Evolutionary conservation across 2,329 filamentous ascomycete genomes (phyloP), one percentile per base, ranked within the genome.

Genomic region (Fusarium clavum): DNA sequence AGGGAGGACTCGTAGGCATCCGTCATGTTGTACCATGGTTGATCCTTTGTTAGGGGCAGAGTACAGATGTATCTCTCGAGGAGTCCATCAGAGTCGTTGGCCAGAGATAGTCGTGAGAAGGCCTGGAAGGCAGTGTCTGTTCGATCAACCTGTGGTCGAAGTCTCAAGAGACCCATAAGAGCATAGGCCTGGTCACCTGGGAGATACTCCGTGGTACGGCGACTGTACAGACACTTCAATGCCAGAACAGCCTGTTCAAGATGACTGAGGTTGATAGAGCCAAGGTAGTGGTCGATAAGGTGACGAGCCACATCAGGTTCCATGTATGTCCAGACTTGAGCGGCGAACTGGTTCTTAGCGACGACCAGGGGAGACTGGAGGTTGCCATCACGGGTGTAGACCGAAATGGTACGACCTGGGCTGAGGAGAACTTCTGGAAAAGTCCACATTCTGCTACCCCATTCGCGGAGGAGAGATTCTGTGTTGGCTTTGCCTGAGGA

Each of bases 111-210:
- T 22, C 78, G 67, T 4, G 78, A 77, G 63, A 81, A 81, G 27
- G 79, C 79, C 57, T 81, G 78, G 70, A 81, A 81, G 13, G 75
- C 65, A 14, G 75, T 76, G 38, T 81, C 79, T 18, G 73, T 77
- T 38, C 60, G 47, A 64, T 79, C 77, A 29, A 81, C 73, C 38
- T 72, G 73, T 1, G 78, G 78, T 4, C 78, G 74, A 41, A 77
- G 58, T 11, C 77, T 73, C 41, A 81, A 61, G 24, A 81, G 73
- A 24, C 80, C 79, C 79, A 80, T 81, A 3, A 81, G 73, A 2
- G 76, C 80, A 47, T 81, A 81, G 4, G 76, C 73, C 29, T 75
- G 76, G 34, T 81, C 80, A 29, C 78, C 78, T 2, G 70, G 55
- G 18, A 75, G 65, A 27, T 73, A 68, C 43, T 71, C 60, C 0